Conservation (phyloP, 1,284 basidiomycete species). For the Sanguinoderma infundibulare region DNA sequence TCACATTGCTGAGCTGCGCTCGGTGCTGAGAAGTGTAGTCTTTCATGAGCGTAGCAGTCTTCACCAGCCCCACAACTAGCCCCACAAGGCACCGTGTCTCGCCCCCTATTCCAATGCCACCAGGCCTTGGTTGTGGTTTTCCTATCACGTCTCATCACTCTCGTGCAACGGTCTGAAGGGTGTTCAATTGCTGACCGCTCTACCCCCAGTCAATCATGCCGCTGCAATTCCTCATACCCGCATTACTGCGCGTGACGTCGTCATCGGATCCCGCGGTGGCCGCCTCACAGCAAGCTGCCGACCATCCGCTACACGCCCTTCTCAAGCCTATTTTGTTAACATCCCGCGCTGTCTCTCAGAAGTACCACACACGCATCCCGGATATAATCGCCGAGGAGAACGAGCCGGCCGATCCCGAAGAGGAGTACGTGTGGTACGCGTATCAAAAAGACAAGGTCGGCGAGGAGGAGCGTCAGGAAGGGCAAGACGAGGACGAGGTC, state of each 20-base stretch:
- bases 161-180: neutral
- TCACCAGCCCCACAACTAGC: neutral
- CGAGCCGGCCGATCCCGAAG: conserved; percentile 64
- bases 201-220: conserved; percentile 67
- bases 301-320: conserved; percentile 58
- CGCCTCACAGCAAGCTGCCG: conserved; percentile 25
- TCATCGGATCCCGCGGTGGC: conserved; percentile 18
- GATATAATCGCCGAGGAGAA: conserved; percentile 60
- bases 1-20: neutral
- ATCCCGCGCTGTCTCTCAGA: conserved; percentile 54
- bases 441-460: conserved; percentile 59
- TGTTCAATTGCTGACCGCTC: conserved; percentile 6
- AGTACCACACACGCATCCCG: conserved; percentile 66
- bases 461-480: conserved; percentile 31
- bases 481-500: conserved; percentile 26
- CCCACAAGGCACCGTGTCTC: neutral
- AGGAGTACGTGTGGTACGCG: conserved; percentile 75
- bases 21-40: neutral
- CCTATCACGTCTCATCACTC: neutral
- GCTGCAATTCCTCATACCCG: conserved; percentile 55
- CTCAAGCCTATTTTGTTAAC: conserved; percentile 66
- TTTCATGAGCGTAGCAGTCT: neutral
- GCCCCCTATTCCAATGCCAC: neutral
- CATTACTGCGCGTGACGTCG: conserved; percentile 44
- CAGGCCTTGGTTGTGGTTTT: neutral